These are phyloP conservation scores for Apiotrichum domesticum DNA, from an alignment of 1,284 basidiomycete species.

Conservation along the genomic window DNA sequence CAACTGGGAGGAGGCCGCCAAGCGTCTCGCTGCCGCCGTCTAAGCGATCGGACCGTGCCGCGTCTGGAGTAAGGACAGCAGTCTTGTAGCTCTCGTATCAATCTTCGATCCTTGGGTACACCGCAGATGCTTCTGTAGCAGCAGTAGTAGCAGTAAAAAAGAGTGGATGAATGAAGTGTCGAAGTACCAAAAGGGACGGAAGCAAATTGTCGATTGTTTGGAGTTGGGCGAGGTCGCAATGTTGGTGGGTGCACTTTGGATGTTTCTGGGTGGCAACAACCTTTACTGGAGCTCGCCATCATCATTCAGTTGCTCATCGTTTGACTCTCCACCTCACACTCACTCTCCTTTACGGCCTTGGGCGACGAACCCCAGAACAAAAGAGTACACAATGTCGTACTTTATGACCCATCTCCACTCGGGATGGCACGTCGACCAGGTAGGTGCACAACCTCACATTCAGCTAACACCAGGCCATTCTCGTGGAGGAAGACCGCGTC, in stretches of 20 bases:
- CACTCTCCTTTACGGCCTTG: background rate
- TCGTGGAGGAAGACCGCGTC: conserved; percentile 93
- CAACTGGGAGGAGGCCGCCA: conserved; percentile 85
- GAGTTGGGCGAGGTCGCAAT: background rate
- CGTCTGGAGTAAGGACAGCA: no score
- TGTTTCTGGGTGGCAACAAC: background rate
- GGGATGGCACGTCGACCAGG: conserved; percentile 89
- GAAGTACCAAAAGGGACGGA: background rate
- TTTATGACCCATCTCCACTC: conserved; percentile 64
- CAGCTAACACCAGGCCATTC: conserved; percentile 63
- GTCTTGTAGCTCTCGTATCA: no score
- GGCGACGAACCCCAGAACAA: background rate
- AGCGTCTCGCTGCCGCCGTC: conserved; percentile 58
- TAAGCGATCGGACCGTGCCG: conserved; percentile 2
- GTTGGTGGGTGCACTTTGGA: background rate
- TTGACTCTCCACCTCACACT: background rate
- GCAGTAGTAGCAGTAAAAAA: no score
- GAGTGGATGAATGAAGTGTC: no score
- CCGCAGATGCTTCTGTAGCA: no score
- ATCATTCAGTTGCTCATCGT: background rate
- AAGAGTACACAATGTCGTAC: conserved; percentile 41
- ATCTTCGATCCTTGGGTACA: no score
- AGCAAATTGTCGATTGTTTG: background rate
- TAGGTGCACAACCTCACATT: conserved; percentile 1
- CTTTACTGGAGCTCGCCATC: background rate